Evolutionary conservation across 1,284 basidiomycete species (phyloP).

Genomic region (Rhodotorula sp.): DNA sequence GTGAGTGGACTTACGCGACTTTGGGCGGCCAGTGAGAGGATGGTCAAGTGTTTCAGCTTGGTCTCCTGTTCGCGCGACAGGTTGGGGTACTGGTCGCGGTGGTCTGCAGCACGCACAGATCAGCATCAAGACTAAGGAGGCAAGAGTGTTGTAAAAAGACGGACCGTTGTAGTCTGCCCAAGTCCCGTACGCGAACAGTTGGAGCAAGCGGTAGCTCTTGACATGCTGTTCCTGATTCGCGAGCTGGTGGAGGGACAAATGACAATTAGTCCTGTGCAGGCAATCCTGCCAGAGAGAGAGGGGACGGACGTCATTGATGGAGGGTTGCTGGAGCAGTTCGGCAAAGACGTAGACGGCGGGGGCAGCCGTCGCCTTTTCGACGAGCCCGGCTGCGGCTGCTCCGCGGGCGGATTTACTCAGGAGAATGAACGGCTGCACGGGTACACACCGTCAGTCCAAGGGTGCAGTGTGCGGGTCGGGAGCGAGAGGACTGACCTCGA

Average conservation of each 20-base stretch:
- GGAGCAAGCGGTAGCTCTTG: slow-evolving; percentile 62
- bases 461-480: not conserved
- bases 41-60: slow-evolving; percentile 88
- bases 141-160: slow-evolving; percentile 11
- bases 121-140: not conserved
- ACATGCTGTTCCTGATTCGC: slow-evolving; percentile 62
- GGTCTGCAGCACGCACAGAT: slow-evolving; percentile 53
- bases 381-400: slow-evolving; percentile 81
- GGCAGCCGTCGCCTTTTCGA: slow-evolving; percentile 79
- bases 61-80: slow-evolving; percentile 68
- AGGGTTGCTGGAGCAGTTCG: slow-evolving; percentile 76
- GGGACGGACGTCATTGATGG: slow-evolving; percentile 70
- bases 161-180: slow-evolving; percentile 69
- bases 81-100: slow-evolving; percentile 64
- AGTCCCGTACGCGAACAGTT: slow-evolving; percentile 85
- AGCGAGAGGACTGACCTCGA: slow-evolving; percentile 25
- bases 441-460: not conserved
- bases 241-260: slow-evolving; percentile 56
- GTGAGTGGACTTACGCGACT: slow-evolving; percentile 60
- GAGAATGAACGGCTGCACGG: slow-evolving; percentile 69
- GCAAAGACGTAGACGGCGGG: slow-evolving; percentile 86
- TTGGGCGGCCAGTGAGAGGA: slow-evolving; percentile 73
- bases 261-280: not conserved
- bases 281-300: not conserved
- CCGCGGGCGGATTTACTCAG: slow-evolving; percentile 87